Evolutionary conservation across 371 early-diverging fungal species (phyloP).

Genomic region (Sporodiniella umbellata): DNA sequence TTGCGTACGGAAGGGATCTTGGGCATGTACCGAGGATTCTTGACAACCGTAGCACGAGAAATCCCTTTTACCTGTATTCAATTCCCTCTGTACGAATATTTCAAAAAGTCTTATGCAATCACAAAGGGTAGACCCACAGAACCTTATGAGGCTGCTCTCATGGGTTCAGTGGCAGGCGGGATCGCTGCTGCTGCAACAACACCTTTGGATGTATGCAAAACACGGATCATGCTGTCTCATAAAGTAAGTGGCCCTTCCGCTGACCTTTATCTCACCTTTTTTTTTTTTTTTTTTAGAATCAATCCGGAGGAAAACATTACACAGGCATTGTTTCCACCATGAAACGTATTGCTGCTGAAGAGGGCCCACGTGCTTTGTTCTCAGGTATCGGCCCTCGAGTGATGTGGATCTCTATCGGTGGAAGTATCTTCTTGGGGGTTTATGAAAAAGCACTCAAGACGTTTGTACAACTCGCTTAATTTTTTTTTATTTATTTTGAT

Average conservation of each 20-base stretch:
- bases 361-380: slow-evolving; percentile 78
- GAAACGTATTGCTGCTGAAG: slow-evolving; percentile 71
- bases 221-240: slow-evolving; percentile 80
- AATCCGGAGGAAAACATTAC: slow-evolving; percentile 47
- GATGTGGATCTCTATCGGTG: slow-evolving; percentile 94
- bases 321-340: slow-evolving; percentile 72
- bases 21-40: slow-evolving; percentile 92
- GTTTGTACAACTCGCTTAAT: slow-evolving; percentile 30
- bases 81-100: slow-evolving; percentile 91
- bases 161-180: slow-evolving; percentile 90
- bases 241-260: too few relatives aligned
- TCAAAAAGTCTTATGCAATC: slow-evolving; percentile 62
- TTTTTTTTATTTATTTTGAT: too few relatives aligned
- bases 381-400: slow-evolving; percentile 91
- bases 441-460: slow-evolving; percentile 81
- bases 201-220: slow-evolving; percentile 92
- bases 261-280: too few relatives aligned
- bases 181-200: slow-evolving; percentile 88
- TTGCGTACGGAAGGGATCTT: slow-evolving; percentile 68
- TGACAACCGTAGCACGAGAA: slow-evolving; percentile 85
- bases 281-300: slow-evolving; percentile 12
- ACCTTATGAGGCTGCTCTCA: slow-evolving; percentile 84
- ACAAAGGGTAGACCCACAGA: slow-evolving; percentile 50
- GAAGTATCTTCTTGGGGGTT: slow-evolving; percentile 91
- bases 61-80: slow-evolving; percentile 97